These are phyloP conservation scores for Metschnikowia bowlesiae DNA, from an alignment of 805 yeast species.

Conservation along the genomic window DNA sequence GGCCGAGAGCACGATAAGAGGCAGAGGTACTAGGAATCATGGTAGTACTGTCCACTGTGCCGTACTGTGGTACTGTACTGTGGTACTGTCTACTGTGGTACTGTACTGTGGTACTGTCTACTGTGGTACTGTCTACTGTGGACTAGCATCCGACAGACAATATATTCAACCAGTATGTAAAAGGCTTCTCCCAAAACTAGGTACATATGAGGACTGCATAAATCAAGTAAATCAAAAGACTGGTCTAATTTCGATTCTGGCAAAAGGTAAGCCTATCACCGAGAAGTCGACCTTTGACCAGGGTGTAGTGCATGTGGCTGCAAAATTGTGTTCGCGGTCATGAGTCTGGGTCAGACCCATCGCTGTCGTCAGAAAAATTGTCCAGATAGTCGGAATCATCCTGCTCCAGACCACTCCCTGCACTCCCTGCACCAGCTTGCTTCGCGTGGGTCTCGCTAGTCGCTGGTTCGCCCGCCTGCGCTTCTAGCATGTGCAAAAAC, in stretches of 20 bases:
- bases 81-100: too few species aligned
- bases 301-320: too few species aligned
- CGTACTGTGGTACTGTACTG: too few species aligned
- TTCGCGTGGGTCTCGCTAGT: not conserved
- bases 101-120: too few species aligned
- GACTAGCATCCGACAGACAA: not conserved
- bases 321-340: not conserved
- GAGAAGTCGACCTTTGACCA: too few species aligned
- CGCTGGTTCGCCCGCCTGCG: not conserved
- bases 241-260: too few species aligned
- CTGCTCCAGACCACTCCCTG: not conserved
- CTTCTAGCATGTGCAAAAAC: not conserved
- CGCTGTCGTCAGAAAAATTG: conserved; percentile 8
- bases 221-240: too few species aligned
- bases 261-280: too few species aligned
- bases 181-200: too few species aligned
- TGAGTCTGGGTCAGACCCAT: not conserved
- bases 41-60: not conserved
- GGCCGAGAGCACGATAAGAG: conserved; percentile 28
- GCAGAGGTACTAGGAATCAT: conserved; percentile 20
- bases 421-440: not conserved
- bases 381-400: not conserved
- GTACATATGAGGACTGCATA: too few species aligned
- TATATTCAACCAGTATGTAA: not conserved
- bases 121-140: too few species aligned